phyloP scores from a whole-genome alignment of 2,329 filamentous ascomycete species.

The Stachybotrys echinatus region DNA sequence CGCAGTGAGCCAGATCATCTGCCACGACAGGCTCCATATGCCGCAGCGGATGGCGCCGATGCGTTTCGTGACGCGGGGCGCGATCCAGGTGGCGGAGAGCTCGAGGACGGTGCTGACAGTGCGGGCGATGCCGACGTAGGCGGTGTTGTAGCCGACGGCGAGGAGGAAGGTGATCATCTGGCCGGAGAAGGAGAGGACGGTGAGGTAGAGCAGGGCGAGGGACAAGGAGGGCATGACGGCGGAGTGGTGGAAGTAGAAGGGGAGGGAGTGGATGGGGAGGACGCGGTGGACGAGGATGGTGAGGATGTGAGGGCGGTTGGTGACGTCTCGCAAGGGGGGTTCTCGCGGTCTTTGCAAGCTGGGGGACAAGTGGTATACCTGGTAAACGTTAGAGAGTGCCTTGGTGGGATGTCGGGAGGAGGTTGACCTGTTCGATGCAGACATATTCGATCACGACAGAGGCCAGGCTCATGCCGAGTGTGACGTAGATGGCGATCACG shows the following conservation, averaged over 20 bases:
- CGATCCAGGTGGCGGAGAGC: conserved; percentile 55
- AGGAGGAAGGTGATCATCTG: conserved; percentile 63
- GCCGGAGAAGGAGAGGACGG: conserved; percentile 51
- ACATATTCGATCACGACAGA: conserved; percentile 49
- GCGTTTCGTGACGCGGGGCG: conserved; percentile 46
- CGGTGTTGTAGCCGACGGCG: conserved; percentile 43
- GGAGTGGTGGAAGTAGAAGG: conserved; percentile 44
- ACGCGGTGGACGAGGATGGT: not conserved
- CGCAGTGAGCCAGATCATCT: conserved; percentile 49
- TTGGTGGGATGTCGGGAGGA: conserved; percentile 17
- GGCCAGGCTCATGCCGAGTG: conserved; percentile 41
- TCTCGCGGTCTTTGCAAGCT: conserved; percentile 7
- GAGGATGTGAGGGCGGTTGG: not conserved
- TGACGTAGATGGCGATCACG: conserved; percentile 39
- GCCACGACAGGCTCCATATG: conserved; percentile 67
- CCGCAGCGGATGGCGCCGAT: conserved; percentile 60
- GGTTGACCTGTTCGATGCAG: conserved; percentile 34
- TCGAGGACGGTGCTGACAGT: conserved; percentile 50
- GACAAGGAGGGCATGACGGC: conserved; percentile 58
- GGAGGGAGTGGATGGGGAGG: not conserved
- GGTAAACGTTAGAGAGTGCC: not conserved
- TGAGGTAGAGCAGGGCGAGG: conserved; percentile 55
- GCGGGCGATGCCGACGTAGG: conserved; percentile 48
- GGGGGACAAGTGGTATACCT: conserved; percentile 2
- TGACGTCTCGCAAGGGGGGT: conserved; percentile 11